Evolutionary conservation across 73 alveolate species (phyloP).

Genomic region (Uronychia binucleata): DNA sequence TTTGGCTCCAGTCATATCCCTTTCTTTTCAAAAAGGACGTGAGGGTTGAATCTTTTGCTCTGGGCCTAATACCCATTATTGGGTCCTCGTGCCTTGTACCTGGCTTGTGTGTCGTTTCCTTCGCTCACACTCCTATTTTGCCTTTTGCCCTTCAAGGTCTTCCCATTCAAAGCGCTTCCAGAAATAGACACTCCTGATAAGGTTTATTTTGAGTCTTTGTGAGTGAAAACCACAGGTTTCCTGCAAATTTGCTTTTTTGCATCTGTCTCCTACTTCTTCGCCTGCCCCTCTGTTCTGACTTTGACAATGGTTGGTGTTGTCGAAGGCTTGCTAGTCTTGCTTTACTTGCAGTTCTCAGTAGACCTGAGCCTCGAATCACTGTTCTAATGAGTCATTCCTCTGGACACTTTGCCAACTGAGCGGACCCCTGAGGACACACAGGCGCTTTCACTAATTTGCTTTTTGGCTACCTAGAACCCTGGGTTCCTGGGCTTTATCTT

Average conservation of each 20-base stretch:
- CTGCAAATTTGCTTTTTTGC: no score
- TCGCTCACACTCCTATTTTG: background rate
- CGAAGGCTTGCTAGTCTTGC: no score
- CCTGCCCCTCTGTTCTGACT: no score
- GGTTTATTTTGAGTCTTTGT: background rate
- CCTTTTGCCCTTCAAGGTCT: background rate
- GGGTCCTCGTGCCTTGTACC: no score
- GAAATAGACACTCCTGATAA: background rate
- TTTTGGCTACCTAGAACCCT: background rate
- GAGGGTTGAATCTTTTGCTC: background rate
- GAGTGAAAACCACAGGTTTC: background rate
- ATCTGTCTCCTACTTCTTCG: no score
- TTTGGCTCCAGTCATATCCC: background rate
- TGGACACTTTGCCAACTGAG: background rate
- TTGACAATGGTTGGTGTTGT: no score
- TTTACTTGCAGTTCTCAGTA: background rate
- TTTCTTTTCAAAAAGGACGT: background rate
- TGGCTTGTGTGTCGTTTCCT: no score
- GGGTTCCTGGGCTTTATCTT: background rate
- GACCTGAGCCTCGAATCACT: background rate
- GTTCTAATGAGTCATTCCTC: background rate
- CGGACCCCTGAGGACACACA: background rate
- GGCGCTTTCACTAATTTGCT: background rate
- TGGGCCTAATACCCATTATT: background rate
- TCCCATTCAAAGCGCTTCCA: background rate